These are phyloP conservation scores for Zoysia matrella DNA, from an alignment of 202 grass and related monocot genomes.

Conservation along the genomic window DNA sequence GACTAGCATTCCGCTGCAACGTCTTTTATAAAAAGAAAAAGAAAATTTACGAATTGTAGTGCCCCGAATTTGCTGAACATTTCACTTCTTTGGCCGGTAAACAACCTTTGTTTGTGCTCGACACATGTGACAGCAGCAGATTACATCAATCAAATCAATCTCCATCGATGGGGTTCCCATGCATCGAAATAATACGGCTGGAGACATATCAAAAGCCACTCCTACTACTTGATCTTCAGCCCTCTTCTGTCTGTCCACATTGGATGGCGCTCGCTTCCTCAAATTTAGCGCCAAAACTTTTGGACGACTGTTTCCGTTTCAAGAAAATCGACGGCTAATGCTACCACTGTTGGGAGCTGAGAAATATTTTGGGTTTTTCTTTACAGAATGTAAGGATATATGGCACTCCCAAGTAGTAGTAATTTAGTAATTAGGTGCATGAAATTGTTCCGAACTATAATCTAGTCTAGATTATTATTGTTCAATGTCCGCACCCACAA, in stretches of 20 bases:
- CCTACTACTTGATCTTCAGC: background rate
- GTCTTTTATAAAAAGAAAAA: background rate
- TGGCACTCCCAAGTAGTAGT: background rate
- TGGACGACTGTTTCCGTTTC: background rate
- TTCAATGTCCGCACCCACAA: too few relatives aligned
- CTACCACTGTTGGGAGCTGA: background rate
- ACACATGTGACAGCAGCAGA: background rate
- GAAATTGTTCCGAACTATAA: background rate
- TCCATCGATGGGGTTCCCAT: background rate
- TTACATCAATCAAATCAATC: slow-evolving; percentile 27
- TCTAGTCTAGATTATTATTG: too few relatives aligned
- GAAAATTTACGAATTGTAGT: background rate
- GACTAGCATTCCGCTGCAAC: background rate
- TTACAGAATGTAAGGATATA: background rate
- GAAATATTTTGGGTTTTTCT: background rate
- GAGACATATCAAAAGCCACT: slow-evolving; percentile 3
- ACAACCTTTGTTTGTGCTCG: background rate
- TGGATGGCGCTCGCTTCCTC: slow-evolving; percentile 18
- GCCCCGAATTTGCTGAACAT: background rate
- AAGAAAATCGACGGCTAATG: background rate
- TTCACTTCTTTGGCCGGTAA: background rate
- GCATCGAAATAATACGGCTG: slow-evolving; percentile 11
- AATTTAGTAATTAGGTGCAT: background rate
- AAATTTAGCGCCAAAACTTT: slow-evolving; percentile 10
- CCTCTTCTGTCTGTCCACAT: background rate